A percentile compares a stretch with the other conserved stretches of the same genome.
Conservation (phyloP, 495 filamentous ascomycete genomes). For the Oleoguttula mirabilis region DNA sequence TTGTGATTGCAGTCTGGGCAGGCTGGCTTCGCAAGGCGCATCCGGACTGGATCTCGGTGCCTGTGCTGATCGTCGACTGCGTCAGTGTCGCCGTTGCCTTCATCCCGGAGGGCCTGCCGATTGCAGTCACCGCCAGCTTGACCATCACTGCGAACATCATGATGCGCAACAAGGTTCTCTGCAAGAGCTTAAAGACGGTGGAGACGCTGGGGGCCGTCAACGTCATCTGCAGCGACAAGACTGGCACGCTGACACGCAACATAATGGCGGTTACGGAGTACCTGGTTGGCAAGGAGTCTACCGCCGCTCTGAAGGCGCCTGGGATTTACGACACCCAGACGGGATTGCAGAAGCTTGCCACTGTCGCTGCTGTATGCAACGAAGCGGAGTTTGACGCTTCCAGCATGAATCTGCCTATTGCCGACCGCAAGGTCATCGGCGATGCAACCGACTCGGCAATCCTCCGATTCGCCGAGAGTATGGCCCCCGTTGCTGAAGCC, state of each 20-base stretch:
- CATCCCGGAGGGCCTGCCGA: constrained; percentile 58
- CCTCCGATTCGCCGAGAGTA: constrained; percentile 50
- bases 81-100: constrained; percentile 57
- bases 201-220: constrained; percentile 58
- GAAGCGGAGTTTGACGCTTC: constrained; percentile 55
- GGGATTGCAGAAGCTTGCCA: constrained; percentile 14
- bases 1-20: constrained; percentile 48
- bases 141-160: constrained; percentile 60
- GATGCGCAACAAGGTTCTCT: constrained; percentile 50
- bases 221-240: constrained; percentile 60
- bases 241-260: constrained; percentile 54
- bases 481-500: constrained; percentile 40
- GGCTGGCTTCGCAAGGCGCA: constrained; percentile 46
- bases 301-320: constrained; percentile 6
- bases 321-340: constrained; percentile 7
- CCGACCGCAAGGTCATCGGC: constrained; percentile 49
- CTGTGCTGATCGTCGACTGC: constrained; percentile 56
- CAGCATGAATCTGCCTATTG: constrained; percentile 39
- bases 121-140: constrained; percentile 56
- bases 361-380: constrained; percentile 52
- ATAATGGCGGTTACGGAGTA: constrained; percentile 50
- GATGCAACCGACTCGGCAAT: constrained; percentile 65
- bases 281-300: constrained; percentile 31
- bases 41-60: constrained; percentile 43
- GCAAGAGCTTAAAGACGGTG: constrained; percentile 54